A percentile compares a stretch with the other conserved stretches of the same genome.
phyloP scores from a whole-genome alignment of 1,284 basidiomycete species.

The Rhodotorula sp. region DNA sequence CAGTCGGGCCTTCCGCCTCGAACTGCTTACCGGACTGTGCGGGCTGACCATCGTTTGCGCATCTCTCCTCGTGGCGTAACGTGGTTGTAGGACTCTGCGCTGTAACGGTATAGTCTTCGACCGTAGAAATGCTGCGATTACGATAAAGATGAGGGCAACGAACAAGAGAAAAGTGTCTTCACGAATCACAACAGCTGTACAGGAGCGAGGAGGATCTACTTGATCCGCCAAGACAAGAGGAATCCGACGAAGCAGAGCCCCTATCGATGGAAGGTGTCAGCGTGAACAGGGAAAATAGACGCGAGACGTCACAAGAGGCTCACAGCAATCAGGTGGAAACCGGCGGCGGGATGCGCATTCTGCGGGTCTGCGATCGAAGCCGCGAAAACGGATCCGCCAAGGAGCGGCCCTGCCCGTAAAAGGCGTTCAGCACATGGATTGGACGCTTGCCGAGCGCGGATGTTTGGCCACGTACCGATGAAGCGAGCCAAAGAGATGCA shows the following conservation, averaged over 20 bases:
- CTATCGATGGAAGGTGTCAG: not conserved
- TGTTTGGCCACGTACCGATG: slow-evolving; percentile 43
- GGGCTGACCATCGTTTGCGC: too few species aligned
- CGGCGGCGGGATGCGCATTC: slow-evolving; percentile 31
- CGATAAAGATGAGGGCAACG: not conserved
- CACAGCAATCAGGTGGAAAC: slow-evolving; percentile 37
- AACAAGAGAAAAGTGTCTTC: not conserved
- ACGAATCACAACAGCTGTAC: not conserved
- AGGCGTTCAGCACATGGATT: not conserved
- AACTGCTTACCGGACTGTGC: too few species aligned
- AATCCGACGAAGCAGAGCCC: slow-evolving; percentile 8
- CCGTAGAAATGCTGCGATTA: not conserved
- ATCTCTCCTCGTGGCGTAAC: too few species aligned
- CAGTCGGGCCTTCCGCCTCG: too few species aligned
- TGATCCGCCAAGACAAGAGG: slow-evolving; percentile 14
- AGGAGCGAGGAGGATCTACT: not conserved
- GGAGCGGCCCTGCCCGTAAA: slow-evolving; percentile 19
- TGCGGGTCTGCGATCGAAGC: slow-evolving; percentile 43
- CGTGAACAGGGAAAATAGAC: not conserved
- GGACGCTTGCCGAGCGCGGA: not conserved
- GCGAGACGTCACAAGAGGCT: not conserved
- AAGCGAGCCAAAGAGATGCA: slow-evolving; percentile 50
- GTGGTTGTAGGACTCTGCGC: not conserved
- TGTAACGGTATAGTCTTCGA: not conserved
- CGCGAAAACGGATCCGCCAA: slow-evolving; percentile 40